Evolutionary conservation across 1,284 basidiomycete species (phyloP).

Genomic region (Sphagnurus paluster): DNA sequence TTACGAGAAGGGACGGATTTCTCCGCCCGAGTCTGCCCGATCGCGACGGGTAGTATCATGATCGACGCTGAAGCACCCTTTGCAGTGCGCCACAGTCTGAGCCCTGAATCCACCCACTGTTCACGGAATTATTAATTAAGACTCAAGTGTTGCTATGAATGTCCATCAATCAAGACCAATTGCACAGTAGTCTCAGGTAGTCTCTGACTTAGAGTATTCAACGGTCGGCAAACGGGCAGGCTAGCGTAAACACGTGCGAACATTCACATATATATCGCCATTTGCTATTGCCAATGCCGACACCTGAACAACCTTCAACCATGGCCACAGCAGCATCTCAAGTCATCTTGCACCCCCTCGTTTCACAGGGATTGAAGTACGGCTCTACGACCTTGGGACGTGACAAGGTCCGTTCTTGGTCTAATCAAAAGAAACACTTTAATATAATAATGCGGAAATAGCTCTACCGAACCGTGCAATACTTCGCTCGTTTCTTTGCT

Average conservation of each 20-base stretch:
- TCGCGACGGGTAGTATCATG: neutral
- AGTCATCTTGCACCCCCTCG: constrained; percentile 80
- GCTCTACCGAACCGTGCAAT: constrained; percentile 92
- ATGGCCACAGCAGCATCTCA: constrained; percentile 75
- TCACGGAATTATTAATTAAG: too few relatives aligned
- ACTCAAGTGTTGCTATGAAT: too few relatives aligned
- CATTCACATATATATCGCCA: constrained; percentile 5
- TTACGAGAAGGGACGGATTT: constrained; percentile 21
- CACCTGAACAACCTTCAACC: constrained; percentile 12
- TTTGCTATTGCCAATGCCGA: neutral
- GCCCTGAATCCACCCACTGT: too few relatives aligned
- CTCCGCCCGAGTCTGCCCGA: constrained; percentile 34
- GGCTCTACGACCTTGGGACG: constrained; percentile 82
- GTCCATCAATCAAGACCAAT: too few relatives aligned
- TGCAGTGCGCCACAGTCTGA: too few relatives aligned
- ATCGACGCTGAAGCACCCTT: too few relatives aligned
- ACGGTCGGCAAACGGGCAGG: too few relatives aligned
- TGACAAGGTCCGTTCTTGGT: constrained; percentile 68
- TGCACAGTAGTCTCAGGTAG: too few relatives aligned
- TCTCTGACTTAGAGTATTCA: too few relatives aligned
- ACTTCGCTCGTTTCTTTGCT: constrained; percentile 87
- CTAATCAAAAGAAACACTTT: neutral
- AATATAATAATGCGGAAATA: constrained; percentile 28
- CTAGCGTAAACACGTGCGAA: constrained; percentile 26
- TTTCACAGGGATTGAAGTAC: constrained; percentile 77